Evolutionary conservation across 495 filamentous ascomycete genomes (phyloP).

Genomic region (Aspergillus bertholletiae): DNA sequence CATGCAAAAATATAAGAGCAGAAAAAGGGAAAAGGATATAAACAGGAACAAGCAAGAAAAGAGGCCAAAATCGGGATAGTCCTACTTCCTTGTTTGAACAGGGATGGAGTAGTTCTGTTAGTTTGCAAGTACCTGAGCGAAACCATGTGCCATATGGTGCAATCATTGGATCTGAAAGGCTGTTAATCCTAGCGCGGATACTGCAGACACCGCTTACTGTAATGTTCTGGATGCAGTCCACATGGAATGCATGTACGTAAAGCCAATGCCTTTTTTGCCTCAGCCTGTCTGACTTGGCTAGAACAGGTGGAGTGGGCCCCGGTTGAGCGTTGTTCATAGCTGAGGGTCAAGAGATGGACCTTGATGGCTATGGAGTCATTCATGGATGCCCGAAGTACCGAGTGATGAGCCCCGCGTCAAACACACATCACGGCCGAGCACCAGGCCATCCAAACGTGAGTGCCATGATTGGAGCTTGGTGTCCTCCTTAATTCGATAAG

Average conservation of each 20-base stretch:
- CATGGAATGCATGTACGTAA: constrained; percentile 14
- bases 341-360: background rate
- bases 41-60: background rate
- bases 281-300: constrained; percentile 2
- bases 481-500: constrained; percentile 12
- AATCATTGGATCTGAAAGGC: constrained; percentile 15
- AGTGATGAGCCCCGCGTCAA: constrained; percentile 7
- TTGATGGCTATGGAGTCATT: background rate
- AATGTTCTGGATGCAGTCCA: constrained; percentile 8
- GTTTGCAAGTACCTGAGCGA: background rate
- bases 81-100: background rate
- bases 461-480: constrained; percentile 9
- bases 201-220: background rate
- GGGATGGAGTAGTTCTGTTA: background rate
- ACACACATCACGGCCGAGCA: constrained; percentile 11
- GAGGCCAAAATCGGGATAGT: background rate
- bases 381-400: constrained; percentile 8
- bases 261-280: constrained; percentile 10
- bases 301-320: constrained; percentile 2
- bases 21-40: background rate
- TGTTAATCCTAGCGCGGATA: constrained; percentile 11
- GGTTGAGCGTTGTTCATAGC: constrained; percentile 9
- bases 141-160: constrained; percentile 7
- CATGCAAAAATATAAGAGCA: background rate
- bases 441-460: constrained; percentile 10